Evolutionary conservation across 345 rosid genomes (phyloP), one percentile per base, ranked within the genome.

Genomic region (Viola odorata): DNA sequence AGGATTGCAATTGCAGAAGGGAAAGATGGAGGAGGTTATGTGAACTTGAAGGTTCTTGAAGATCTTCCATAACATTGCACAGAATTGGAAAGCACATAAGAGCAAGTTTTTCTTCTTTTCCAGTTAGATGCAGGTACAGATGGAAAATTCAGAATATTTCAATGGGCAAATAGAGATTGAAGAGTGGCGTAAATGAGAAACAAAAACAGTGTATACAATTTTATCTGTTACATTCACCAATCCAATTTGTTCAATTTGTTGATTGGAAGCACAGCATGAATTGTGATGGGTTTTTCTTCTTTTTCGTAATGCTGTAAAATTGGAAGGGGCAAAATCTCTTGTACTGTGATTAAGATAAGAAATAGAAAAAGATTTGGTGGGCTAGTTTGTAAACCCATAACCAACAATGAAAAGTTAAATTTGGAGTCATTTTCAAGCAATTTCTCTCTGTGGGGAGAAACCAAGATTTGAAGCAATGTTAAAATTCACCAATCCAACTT

Each of bases 1-100:
- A 49, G 67, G 62, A 66, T 80, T 66, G 74, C 82, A 66, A 76
- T 77, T 52, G 51, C 56, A 59, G 69, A 66, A 16, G 82, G 76
- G 11, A 5, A 1, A 54, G 58, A 71, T 5, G 16, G 52, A 5
- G 37, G 41, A 6, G 72, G n/a, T 8, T 47, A 1, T 7, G 36
- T 64, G 55, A 74, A 67, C 65, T 42, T 61, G 53, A 77, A 77
- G 72, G 70, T 55, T 12, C 45, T 7, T 14, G 60, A 66, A 75
- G 62, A 78, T 54, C 11, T 63, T 63, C 75, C 75, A 69, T 80
- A 70, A 56, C 16, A 7, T 44, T 11, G 6, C 1, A 52, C 13
- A 53, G 5, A 17, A 44, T 6, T 1, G 17, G 42, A 5, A 36
- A 6, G 32, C 15, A 17, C 12, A 60, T 36, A 53, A n/a, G 45